Evolutionary conservation across 2,329 filamentous ascomycete species (phyloP).

Genomic region (Aspergillus tubingensis): DNA sequence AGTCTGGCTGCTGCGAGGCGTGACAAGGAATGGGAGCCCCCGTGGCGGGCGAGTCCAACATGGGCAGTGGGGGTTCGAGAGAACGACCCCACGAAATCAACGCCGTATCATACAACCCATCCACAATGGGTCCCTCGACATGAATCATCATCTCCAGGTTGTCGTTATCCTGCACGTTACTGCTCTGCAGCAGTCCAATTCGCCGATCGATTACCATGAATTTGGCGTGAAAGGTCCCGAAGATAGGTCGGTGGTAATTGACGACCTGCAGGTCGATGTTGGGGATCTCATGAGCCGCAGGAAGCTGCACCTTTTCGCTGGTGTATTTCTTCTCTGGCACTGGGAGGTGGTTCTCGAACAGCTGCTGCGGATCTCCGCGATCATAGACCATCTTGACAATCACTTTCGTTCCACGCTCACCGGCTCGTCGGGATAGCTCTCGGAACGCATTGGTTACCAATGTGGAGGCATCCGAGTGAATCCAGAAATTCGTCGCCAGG

Average conservation of each 20-base stretch:
- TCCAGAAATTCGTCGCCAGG: constrained; percentile 76
- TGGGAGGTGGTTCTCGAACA: constrained; percentile 63
- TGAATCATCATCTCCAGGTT: constrained; percentile 81
- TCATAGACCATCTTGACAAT: constrained; percentile 77
- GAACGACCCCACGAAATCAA: constrained; percentile 70
- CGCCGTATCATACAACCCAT: constrained; percentile 73
- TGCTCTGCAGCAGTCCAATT: constrained; percentile 71
- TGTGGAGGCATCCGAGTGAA: constrained; percentile 65
- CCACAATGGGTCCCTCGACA: constrained; percentile 73
- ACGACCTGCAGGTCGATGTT: constrained; percentile 71
- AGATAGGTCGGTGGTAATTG: constrained; percentile 68
- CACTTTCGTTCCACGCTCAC: constrained; percentile 57
- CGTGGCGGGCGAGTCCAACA: constrained; percentile 53
- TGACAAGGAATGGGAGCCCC: constrained; percentile 26
- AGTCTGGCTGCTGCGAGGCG: constrained; percentile 6
- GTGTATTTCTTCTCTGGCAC: constrained; percentile 62
- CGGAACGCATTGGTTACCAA: constrained; percentile 68
- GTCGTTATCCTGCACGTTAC: constrained; percentile 75
- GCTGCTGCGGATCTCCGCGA: constrained; percentile 65
- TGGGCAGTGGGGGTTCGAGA: constrained; percentile 62
- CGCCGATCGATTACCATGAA: constrained; percentile 75
- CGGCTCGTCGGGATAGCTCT: constrained; percentile 68
- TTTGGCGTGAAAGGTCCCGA: constrained; percentile 78
- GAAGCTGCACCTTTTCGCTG: constrained; percentile 60
- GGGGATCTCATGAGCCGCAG: constrained; percentile 65